Conservation (phyloP, 495 filamentous ascomycete genomes). For the Cetradonia linearis region DNA sequence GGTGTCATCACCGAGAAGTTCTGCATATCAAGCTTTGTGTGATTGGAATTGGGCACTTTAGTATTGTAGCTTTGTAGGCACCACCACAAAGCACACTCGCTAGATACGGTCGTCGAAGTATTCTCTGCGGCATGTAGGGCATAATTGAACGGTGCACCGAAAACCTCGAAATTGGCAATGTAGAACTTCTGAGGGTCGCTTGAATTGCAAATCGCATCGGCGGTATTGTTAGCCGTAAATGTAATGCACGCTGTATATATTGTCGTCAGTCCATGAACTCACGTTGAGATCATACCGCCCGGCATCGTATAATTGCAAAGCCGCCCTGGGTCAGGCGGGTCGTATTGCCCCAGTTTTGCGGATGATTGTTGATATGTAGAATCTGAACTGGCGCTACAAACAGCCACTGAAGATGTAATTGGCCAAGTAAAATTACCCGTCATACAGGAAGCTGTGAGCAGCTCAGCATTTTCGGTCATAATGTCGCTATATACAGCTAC, state of each 20-base stretch:
- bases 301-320: slow-evolving; percentile 12
- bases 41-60: not conserved
- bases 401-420: slow-evolving; percentile 36
- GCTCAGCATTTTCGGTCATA: slow-evolving; percentile 24
- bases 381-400: slow-evolving; percentile 36
- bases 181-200: not conserved
- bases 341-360: not conserved
- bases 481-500: slow-evolving; percentile 35
- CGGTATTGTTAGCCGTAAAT: not conserved
- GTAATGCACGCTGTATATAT: not conserved
- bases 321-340: too few relatives aligned
- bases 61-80: slow-evolving; percentile 10
- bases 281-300: not conserved
- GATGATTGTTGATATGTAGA: slow-evolving; percentile 24
- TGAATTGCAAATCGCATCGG: not conserved
- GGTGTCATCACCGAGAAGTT: slow-evolving; percentile 1
- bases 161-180: slow-evolving; percentile 13
- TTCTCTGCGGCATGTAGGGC: not conserved
- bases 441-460: slow-evolving; percentile 27
- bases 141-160: not conserved
- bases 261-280: not conserved
- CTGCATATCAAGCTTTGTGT: not conserved
- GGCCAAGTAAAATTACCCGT: slow-evolving; percentile 38
- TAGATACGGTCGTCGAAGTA: not conserved
- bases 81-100: slow-evolving; percentile 11